Base-by-base conservation (phyloP, 495 filamentous ascomycete species). In the Recurvomyces mirabilis region DNA sequence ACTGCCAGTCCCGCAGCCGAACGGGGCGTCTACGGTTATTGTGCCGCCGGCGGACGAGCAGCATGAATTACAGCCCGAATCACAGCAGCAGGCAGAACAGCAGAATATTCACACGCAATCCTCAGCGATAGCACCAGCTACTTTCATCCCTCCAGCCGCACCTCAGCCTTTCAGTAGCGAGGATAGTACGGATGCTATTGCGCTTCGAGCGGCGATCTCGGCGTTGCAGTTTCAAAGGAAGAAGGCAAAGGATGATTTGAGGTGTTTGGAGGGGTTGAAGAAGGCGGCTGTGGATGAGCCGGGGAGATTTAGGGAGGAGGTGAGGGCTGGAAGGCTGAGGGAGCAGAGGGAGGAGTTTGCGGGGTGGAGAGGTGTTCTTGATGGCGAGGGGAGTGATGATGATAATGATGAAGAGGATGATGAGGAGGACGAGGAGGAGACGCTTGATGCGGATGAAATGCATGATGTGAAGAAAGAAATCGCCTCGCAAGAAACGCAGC, bases 151-250 rank as follows among this genome's bases (percentile, higher is more conserved):
- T 2, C 67, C 65, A 12, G 82, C 82, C 0, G 61, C 69, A 0
- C 65, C 79, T 0, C 67, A 75, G 11, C 79, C 85, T 10, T 78
- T 93, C 54, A 74, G 75, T 43, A 80, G 86, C 59, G 79, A 78
- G 50, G 69, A 75, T 37, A 93, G 93, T 53, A 76, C 84, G 4
- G 87, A 94, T 66, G 85, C 78, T 1, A 79, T 93, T 18, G 87
- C 87, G 3, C 68, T 94, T 21, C 75, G 78, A 28, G 78, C 79
- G 17, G 81, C 87, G 3, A 82, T 93, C 52, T 76, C 79, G 3
- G 78, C 93, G 34, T 67, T 94, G 24, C 84, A 89, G 65, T 64
- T 91, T 33, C 87, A 94, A 63, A 81, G 79, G 35, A 72, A 78
- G 49, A 82, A 82, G 59, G 79, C 79, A 13, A 57, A 74, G n/a